These are phyloP conservation scores for Russula dissimulans DNA, from an alignment of 768 basidiomycete species.

Conservation along the genomic window DNA sequence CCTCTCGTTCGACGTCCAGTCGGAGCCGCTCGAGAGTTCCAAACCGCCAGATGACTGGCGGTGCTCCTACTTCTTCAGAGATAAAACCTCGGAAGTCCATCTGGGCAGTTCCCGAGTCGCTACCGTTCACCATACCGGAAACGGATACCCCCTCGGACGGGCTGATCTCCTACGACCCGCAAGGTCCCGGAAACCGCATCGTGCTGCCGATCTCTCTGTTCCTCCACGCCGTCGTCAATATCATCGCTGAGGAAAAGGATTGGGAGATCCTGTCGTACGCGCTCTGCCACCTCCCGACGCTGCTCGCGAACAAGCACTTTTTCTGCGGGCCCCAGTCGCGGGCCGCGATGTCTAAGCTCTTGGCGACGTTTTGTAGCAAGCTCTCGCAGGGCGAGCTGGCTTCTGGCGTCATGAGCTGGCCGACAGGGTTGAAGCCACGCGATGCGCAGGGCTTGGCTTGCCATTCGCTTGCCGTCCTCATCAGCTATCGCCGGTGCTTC, in stretches of 20 bases:
- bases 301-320: conserved; percentile 91
- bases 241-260: conserved; percentile 67
- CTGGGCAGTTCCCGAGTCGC: conserved; percentile 62
- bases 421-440: conserved; percentile 51
- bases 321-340: conserved; percentile 85
- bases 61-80: conserved; percentile 16
- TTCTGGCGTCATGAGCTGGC: conserved; percentile 48
- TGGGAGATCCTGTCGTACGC: conserved; percentile 95
- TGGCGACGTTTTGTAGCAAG: conserved; percentile 58
- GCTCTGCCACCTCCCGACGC: conserved; percentile 82
- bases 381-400: conserved; percentile 53
- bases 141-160: conserved; percentile 58
- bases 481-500: conserved; percentile 79
- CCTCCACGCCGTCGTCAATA: conserved; percentile 47
- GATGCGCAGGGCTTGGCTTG: conserved; percentile 87
- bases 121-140: conserved; percentile 47
- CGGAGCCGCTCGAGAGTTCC: conserved; percentile 39
- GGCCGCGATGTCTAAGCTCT: conserved; percentile 49
- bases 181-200: conserved; percentile 32
- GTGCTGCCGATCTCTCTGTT: conserved; percentile 72
- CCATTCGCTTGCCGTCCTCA: conserved; percentile 77
- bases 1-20: conserved; percentile 19
- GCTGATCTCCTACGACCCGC: conserved; percentile 55
- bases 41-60: conserved; percentile 25
- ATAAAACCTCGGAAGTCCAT: conserved; percentile 38